Conservation (phyloP, 1,139 yeast genomes). For the Debaryomyces subglobosus region DNA sequence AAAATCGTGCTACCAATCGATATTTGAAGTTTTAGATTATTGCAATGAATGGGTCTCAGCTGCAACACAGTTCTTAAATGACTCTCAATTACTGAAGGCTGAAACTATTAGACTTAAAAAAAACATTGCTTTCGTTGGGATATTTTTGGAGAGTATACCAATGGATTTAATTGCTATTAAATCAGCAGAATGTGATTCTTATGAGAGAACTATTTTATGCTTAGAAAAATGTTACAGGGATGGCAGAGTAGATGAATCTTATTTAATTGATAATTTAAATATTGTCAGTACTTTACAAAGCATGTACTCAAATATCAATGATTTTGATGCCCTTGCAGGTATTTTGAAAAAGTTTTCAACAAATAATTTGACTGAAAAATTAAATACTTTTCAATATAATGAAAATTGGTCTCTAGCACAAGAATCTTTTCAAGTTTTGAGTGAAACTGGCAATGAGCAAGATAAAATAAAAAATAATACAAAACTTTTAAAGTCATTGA, state of each 20-base stretch:
- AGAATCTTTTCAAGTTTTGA: slow-evolving; percentile 76
- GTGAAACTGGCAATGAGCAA: slow-evolving; percentile 41
- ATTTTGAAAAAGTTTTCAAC: slow-evolving; percentile 74
- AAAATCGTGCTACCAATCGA: slow-evolving; percentile 67
- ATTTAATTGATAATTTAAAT: slow-evolving; percentile 34
- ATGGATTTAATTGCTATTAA: slow-evolving; percentile 72
- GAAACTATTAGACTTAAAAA: slow-evolving; percentile 26
- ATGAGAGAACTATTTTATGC: slow-evolving; percentile 86
- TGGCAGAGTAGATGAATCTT: slow-evolving; percentile 35
- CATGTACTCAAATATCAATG: slow-evolving; percentile 86
- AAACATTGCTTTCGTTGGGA: slow-evolving; percentile 42
- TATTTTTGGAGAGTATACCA: slow-evolving; percentile 59
- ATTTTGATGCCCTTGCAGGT: slow-evolving; percentile 89
- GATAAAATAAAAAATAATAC: slow-evolving; percentile 35
- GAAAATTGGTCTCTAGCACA: slow-evolving; percentile 89
- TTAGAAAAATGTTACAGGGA: slow-evolving; percentile 74
- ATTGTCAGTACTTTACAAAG: slow-evolving; percentile 63
- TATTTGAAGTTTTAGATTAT: slow-evolving; percentile 82
- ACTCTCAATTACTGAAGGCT: slow-evolving; percentile 20
- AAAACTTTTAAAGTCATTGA: slow-evolving; percentile 40
- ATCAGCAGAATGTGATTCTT: slow-evolving; percentile 82
- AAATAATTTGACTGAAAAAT: slow-evolving; percentile 68
- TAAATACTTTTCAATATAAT: slow-evolving; percentile 79
- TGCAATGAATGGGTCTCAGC: slow-evolving; percentile 72
- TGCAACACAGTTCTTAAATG: slow-evolving; percentile 35